Evolutionary conservation across 345 rosid species (phyloP), one percentile per base, ranked within the genome.

Genomic region (Arabidopsis suecica): DNA sequence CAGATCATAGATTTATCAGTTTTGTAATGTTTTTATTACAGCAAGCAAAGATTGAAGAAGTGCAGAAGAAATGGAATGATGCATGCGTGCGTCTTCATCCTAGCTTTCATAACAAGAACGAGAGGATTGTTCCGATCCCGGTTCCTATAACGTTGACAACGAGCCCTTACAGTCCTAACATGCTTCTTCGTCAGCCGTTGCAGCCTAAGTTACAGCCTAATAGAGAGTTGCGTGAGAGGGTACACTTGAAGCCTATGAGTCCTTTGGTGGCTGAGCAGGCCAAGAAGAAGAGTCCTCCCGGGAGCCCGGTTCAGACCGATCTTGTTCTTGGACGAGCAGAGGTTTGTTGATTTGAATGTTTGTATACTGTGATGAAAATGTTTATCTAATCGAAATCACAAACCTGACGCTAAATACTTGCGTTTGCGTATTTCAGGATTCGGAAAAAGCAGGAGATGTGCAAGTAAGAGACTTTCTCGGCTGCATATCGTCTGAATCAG

Each of bases 21-120:
- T 61, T 38, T 62, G 20, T 6, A 34, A 32, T 64, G 1, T 42
- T 63, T 33, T 28, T 28, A 55, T 32, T 77, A 42, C 51, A 72
- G 78, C 51, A 66, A 1, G 73, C 51, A 10, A 78, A 78, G 73
- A 37, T 67, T 67, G 73, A 72, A 57, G 97, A 90, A 56, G 73
- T 96, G 74, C 94, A 88, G 71, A 93, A 85, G 86, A 93, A 91
- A 81, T 96, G 99, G 99, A 86, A 83, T 13, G 89, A 93, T 38
- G 67, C 82, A 8, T 96, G 99, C 81, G 50, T 73, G 80, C 85
- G 44, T 41, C 83, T 83, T 47, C 99, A 95, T 82, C 96, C 97
- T 50, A 81, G 76, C 57, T 81, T 86, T 69, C 96, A 89, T 77
- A 67, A 44, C 53, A 81, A 83, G 56, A 51, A 81, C 2, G 95